Conservation (phyloP, 345 rosid species). For the Corymbia maculata region DNA sequence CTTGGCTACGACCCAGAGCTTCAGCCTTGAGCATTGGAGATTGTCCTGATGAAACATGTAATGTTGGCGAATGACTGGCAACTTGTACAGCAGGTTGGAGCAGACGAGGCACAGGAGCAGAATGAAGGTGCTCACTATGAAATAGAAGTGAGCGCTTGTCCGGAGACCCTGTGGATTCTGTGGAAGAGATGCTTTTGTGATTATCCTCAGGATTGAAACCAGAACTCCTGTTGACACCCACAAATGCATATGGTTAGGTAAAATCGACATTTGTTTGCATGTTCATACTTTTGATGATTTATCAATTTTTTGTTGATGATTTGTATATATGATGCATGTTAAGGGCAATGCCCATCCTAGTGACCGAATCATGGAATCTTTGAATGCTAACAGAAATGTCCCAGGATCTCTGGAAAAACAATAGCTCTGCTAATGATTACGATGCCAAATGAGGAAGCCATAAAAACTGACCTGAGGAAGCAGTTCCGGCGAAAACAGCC, state of each 20-base stretch:
- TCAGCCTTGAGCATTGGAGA: slow-evolving; percentile 15
- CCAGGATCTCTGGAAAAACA: not conserved
- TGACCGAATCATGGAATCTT: not conserved
- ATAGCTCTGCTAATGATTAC: not conserved
- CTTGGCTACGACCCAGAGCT: slow-evolving; percentile 36
- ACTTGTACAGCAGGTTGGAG: slow-evolving; percentile 54
- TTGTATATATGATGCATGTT: not conserved
- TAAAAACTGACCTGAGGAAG: slow-evolving; percentile 64
- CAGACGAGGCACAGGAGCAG: slow-evolving; percentile 54
- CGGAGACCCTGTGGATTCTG: slow-evolving; percentile 60
- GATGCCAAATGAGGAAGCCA: not conserved
- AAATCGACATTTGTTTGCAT: not conserved
- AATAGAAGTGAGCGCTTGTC: slow-evolving; percentile 71
- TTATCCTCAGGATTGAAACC: slow-evolving; percentile 61
- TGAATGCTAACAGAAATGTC: not conserved
- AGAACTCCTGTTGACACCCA: slow-evolving; percentile 44
- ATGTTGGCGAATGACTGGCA: slow-evolving; percentile 65
- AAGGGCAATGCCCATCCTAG: not conserved
- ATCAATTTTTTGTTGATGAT: not conserved
- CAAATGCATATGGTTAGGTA: not conserved
- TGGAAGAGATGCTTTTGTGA: slow-evolving; percentile 78
- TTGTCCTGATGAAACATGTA: slow-evolving; percentile 12
- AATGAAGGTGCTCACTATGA: slow-evolving; percentile 52
- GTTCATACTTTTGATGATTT: not conserved
- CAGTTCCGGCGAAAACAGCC: slow-evolving; percentile 92